Conservation (phyloP, 2,329 filamentous ascomycete species). For the Metarhizium album region DNA sequence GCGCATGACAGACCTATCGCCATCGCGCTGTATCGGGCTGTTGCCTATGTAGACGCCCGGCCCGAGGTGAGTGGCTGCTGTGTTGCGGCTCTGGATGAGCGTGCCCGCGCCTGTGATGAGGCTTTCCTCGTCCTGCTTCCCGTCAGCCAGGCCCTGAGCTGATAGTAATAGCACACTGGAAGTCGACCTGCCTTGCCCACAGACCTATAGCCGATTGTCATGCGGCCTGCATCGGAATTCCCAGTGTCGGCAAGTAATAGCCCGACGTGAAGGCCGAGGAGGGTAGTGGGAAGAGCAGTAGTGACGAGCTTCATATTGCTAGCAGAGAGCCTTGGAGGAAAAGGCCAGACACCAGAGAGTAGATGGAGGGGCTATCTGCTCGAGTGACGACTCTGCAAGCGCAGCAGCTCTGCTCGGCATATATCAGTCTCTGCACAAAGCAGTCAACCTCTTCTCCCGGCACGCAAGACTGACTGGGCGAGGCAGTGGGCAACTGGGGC, state of each 20-base stretch:
- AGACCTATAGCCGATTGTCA: not conserved
- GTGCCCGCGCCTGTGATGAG: not conserved
- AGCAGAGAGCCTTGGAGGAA: no score
- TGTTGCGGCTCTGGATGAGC: not conserved
- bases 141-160: not conserved
- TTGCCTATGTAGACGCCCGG: not conserved
- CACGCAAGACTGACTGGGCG: no score
- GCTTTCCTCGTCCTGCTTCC: not conserved
- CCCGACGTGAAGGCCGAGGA: not conserved
- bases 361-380: no score
- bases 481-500: no score
- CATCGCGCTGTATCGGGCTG: not conserved
- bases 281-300: not conserved
- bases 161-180: not conserved
- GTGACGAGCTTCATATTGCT: no score
- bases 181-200: not conserved
- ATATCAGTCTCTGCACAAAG: no score
- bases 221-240: not conserved
- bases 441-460: no score
- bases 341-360: no score
- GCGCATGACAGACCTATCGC: not conserved
- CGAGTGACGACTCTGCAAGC: no score
- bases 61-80: not conserved
- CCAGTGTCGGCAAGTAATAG: not conserved
- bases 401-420: no score